Evolutionary conservation across 169 alveolate genomes (phyloP), one percentile per base, ranked within the genome.

Genomic region (Cyclospora cayetanensis): DNA sequence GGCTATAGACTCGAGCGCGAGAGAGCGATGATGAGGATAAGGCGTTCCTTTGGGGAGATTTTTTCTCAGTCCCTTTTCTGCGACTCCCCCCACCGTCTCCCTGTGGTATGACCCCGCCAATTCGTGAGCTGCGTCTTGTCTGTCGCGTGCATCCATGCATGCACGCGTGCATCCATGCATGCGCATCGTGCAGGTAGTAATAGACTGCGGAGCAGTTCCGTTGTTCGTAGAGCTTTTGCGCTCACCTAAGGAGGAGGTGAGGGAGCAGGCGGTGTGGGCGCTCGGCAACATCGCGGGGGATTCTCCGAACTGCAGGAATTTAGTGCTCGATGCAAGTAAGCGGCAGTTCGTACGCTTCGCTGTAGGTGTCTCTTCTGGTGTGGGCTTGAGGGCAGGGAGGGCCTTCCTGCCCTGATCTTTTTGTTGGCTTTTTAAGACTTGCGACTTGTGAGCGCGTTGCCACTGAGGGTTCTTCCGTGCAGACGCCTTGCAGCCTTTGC

Each of bases 281-380:
- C 93, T 98, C 68, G 99, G 99, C 31, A 98, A 98, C 96, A 98
- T 98, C 92, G 99, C 99, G 34, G 99, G 99, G 20, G 99, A 98
- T 90, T 96, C 99, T 35, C 98, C 99, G 52, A 96, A 98, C 90
- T 97, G 98, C 83, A 94, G 99, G 60, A 99, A 98, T 76, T 89
- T 91, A 22, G 94, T 93, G 11, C 84, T 93, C 29, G 90, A 82
- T 41, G 88, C 68, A 15, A 92, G 95, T 68, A 66, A 52, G 31
- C 50, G n/a, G n/a, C n/a, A n/a, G n/a, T n/a, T n/a, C n/a, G n/a
- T n/a, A n/a, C n/a, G n/a, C n/a, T n/a, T 60, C 25, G 35, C 72
- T 60, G 12, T 20, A 20, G 31, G 31, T n/a, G 35, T 60, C 46
- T 4, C 34, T 96, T 94, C 55, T n/a, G n/a, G n/a, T n/a, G n/a